Evolutionary conservation across 192 early-diverging fungal species (phyloP), one percentile per base, ranked within the genome.

Genomic region (Umbelopsis vinacea): DNA sequence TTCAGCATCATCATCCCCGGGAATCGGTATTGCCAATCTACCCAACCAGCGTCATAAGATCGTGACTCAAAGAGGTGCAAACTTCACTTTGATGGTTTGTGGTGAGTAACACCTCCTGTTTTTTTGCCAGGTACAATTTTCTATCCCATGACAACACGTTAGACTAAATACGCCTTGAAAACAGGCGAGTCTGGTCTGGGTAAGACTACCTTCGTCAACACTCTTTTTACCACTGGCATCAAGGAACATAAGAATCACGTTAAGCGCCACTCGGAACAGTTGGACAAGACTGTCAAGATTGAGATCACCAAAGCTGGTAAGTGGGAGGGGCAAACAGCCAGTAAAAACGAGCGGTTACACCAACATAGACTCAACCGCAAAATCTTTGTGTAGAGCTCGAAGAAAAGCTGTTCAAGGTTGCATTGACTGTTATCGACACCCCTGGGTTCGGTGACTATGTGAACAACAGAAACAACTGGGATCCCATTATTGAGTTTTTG

Each of bases 131-230:
- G 48, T 6, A 50, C 48, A 50, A 50, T 17, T 15, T n/a, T 19
- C 48, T 6, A 50, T 21, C 15, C n/a, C 15, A 50, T 21, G 19
- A 50, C 48, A 50, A 17, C 19, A 50, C 15, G n/a, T 50, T 15
- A 50, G 15, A 8, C 48, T 15, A 63, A 37, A 17, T 33, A 29
- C 7, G 23, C 33, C n/a, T 63, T 37, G 29, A 63, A 29, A 35
- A 8, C 71, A 93, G 92, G 96, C 43, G 94, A 96, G 72, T 93
- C 95, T 35, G 97, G 97, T 52, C 86, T 97, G 29, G 97, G 97
- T 57, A 98, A 98, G 85, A 92, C 93, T n/a, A 98, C 97, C n/a
- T 86, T 98, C 60, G 92, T 98, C 87, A 98, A 98, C 87, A 98
- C 97, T 46, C 79, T 98, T 68, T 98, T 97, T 76, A 92, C 93